Evolutionary conservation across 140 eudicot species (phyloP), one percentile per base, ranked within the genome.

Genomic region (Flaveria floridana): DNA sequence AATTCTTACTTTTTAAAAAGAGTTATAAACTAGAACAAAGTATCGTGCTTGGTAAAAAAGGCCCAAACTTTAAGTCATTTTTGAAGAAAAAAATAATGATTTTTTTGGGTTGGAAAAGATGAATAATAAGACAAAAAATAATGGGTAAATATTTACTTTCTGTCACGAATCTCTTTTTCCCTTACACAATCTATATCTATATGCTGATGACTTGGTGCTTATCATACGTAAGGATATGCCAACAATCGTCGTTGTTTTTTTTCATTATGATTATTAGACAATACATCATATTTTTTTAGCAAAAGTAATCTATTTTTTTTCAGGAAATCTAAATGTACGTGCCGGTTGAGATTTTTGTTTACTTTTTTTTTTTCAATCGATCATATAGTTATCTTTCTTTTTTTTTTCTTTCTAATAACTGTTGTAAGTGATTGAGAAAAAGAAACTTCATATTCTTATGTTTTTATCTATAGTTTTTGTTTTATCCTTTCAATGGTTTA

Each of bases 201-300:
- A 30, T 64, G 70, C 39, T 61, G 9, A 23, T 61, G 67, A 61
- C 42, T 61, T 61, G 4, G 70, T 64, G 70, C 70, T 64, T 30
- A 64, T 64, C 70, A 30, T 64, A 64, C 70, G 48, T 64, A 34
- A 30, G 70, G 7, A 64, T 64, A 34, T 34, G 70, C 48, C 70
- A 64, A 64, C 34, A 42, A 64, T 25, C 70, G 37, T 62, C 46
- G 20, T 26, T 62, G 6, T 1, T 55, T 15, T 16, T 23, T 58
- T 2, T 58, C 23, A 1, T 58, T 21, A 10, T 57, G 64, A 16
- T 58, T 58, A 58, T 21, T 58, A 58, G 37, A 59, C 39, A 59
- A 59, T n/a, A 59, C 65, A 39, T 59, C 65, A 59, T 59, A 26
- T 59, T 23, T 59, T 59, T 13, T 8, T 59, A 59, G 0, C 39